A percentile compares a stretch with the other conserved stretches of the same genome.
Evolutionary conservation across 2,329 filamentous ascomycete species (phyloP).

Genomic region (Sporothrix inflata): DNA sequence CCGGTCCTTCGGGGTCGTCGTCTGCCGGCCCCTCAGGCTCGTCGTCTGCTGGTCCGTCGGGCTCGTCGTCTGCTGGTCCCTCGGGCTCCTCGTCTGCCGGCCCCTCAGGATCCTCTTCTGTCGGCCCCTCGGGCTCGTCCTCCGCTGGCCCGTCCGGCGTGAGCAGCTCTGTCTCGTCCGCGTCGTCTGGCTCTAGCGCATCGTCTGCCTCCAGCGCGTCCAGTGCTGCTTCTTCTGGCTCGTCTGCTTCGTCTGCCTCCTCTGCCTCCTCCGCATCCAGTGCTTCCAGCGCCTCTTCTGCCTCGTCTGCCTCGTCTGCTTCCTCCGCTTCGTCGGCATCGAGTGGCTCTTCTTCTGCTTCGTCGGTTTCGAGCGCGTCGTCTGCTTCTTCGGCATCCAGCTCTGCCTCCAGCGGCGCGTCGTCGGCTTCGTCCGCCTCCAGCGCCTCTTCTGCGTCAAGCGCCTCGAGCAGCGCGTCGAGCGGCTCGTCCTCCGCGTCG

Average conservation of each 20-base stretch:
- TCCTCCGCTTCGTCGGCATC: neutral
- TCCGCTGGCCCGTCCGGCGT: neutral
- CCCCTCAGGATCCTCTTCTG: neutral
- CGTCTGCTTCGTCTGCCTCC: neutral
- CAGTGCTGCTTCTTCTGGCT: neutral
- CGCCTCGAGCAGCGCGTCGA: neutral
- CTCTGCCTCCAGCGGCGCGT: neutral
- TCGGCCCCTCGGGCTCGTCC: neutral
- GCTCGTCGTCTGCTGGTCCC: neutral
- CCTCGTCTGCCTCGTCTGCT: neutral
- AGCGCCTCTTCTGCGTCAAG: conserved; percentile 3
- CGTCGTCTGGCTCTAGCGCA: neutral
- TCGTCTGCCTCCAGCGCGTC: neutral
- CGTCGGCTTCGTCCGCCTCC: conserved; percentile 10
- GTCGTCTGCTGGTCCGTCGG: neutral
- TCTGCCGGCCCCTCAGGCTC: neutral
- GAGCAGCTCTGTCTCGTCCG: neutral
- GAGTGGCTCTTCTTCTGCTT: conserved; percentile 1
- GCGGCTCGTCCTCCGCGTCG: neutral
- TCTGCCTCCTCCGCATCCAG: neutral
- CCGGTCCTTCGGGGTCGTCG: neutral
- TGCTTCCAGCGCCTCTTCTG: neutral
- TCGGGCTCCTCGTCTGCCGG: neutral
- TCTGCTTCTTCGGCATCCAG: neutral
- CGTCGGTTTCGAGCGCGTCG: neutral